Evolutionary conservation across 163 green algal species (phyloP).

Genomic region (Scenedesmus sp.): DNA sequence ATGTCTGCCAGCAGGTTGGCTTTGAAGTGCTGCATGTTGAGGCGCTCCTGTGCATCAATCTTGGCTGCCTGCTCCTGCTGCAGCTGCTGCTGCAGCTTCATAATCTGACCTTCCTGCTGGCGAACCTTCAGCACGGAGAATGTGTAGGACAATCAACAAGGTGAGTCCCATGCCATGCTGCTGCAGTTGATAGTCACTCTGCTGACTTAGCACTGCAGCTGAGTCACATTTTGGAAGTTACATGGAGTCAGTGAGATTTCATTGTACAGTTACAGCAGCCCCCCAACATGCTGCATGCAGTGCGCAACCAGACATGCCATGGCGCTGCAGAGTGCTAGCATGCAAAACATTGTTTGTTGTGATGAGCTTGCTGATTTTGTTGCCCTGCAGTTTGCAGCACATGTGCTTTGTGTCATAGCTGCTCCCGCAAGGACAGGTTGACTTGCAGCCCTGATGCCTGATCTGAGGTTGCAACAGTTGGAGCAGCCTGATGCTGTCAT

Average conservation of each 20-base stretch:
- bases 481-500: neutral
- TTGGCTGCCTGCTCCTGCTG: slow-evolving; percentile 30
- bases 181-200: neutral
- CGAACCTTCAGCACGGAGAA: neutral
- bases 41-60: slow-evolving; percentile 35
- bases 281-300: neutral
- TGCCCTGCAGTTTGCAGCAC: no score
- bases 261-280: neutral
- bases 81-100: slow-evolving; percentile 40
- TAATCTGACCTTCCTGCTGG: slow-evolving; percentile 14
- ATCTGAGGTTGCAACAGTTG: neutral
- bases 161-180: neutral
- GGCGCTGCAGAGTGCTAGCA: no score
- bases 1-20: slow-evolving; percentile 49
- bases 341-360: no score
- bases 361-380: no score
- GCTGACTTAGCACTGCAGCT: neutral
- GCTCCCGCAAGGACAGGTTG: neutral
- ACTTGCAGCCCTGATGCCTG: neutral
- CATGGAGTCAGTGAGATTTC: no score
- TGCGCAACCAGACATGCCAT: no score
- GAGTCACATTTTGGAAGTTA: neutral
- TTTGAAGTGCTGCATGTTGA: slow-evolving; percentile 56
- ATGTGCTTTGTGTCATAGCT: neutral
- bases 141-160: neutral